These are phyloP conservation scores for Citrullus amarus DNA, from an alignment of 306 rosid species.

Conservation along the genomic window DNA sequence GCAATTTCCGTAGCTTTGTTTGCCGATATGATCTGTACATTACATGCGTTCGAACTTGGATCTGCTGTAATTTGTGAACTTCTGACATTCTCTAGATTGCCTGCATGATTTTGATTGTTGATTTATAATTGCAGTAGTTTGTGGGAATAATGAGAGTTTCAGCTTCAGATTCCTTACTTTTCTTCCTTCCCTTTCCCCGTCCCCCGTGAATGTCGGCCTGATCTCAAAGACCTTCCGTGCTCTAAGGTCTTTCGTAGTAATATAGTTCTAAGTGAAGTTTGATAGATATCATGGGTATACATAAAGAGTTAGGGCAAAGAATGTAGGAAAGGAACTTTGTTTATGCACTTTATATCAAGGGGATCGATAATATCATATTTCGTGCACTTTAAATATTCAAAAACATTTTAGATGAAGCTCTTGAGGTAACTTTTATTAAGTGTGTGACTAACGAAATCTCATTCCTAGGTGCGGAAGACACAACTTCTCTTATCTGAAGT, in stretches of 20 bases:
- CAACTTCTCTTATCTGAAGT: neutral
- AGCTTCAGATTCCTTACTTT: neutral
- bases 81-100: neutral
- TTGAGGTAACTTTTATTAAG: neutral
- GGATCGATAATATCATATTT: neutral
- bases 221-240: neutral
- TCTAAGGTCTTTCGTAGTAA: neutral
- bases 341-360: neutral
- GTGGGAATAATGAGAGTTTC: neutral
- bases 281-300: neutral
- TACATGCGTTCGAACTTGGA: neutral
- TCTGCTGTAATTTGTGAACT: neutral
- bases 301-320: neutral
- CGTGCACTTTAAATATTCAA: neutral
- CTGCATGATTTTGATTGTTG: neutral
- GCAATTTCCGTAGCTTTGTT: neutral
- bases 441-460: neutral
- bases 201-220: neutral
- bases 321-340: neutral
- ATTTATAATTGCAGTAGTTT: neutral
- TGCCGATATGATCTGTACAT: neutral
- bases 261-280: neutral
- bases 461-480: conserved; percentile 1
- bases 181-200: neutral
- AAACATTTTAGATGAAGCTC: neutral